Conservation (phyloP, 371 early-diverging fungal genomes). For the Zopfochytrium polystomum region DNA sequence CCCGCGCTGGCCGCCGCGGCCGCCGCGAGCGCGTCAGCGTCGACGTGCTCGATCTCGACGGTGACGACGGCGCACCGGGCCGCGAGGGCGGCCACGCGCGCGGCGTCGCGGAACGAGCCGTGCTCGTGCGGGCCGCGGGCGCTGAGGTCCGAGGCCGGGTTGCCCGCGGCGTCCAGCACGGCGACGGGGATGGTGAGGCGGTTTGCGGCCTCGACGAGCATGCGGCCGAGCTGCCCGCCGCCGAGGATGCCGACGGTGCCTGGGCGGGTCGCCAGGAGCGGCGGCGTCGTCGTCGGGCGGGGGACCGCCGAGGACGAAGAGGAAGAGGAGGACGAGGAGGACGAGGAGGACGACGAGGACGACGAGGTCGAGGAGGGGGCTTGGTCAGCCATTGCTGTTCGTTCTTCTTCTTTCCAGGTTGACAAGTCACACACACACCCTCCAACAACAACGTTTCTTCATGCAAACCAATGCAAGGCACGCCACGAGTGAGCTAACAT, state of each 20-base stretch:
- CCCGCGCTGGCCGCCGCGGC: slow-evolving; percentile 43
- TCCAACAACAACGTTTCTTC: no score
- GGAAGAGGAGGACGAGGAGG: no score
- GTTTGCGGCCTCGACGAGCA: slow-evolving; percentile 92
- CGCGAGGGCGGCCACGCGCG: slow-evolving; percentile 73
- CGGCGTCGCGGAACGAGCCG: slow-evolving; percentile 77
- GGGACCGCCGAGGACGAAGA: no score
- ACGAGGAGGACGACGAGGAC: no score
- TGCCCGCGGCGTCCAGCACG: slow-evolving; percentile 75
- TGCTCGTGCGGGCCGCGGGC: slow-evolving; percentile 69
- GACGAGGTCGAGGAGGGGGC: no score
- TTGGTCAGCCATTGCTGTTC: no score
- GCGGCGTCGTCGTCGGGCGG: no score
- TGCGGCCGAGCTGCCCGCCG: slow-evolving; percentile 94
- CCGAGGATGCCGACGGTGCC: slow-evolving; percentile 51
- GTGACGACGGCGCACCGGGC: slow-evolving; percentile 77
- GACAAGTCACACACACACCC: no score
- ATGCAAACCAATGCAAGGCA: no score
- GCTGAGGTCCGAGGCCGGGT: slow-evolving; percentile 83
- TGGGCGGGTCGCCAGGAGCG: no score
- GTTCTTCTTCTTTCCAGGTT: no score
- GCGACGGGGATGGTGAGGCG: slow-evolving; percentile 78
- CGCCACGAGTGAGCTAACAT: no score
- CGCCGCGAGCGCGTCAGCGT: slow-evolving; percentile 66
- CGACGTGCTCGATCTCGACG: slow-evolving; percentile 95